Evolutionary conservation across 768 basidiomycete species (phyloP), one percentile per base, ranked within the genome.

Genomic region (Collybiopsis confluens): DNA sequence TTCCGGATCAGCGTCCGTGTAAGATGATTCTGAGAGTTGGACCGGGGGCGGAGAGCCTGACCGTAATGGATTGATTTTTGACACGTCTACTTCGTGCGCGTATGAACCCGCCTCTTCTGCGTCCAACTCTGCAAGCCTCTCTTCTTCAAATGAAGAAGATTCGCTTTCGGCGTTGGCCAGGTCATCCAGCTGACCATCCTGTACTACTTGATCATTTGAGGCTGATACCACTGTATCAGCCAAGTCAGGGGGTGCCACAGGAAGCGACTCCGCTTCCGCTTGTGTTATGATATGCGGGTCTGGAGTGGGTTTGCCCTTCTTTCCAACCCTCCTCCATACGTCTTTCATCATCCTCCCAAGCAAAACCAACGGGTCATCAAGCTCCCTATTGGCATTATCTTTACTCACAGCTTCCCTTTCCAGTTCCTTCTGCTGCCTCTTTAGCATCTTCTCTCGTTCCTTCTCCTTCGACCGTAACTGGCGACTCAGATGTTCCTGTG

Each of bases 291-390:
- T 38, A 9, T 48, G 47, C 4, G 35, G n/a, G 1, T 48, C 35
- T 24, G 23, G 20, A 4, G n/a, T 21, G 15, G 10, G 3, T 5
- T 52, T 42, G 7, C 28, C 50, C 24, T 2, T 64, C 64, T 71
- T 76, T 44, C 66, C 56, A 51, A 82, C 66, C 62, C 70, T 76
- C 61, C 66, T 73, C 82, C 81, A 83, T 16, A 78, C 73, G 30
- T 64, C 78, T 63, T 77, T 82, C 53, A 84, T 65, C 55, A 80
- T 65, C 66, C 66, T 77, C 54, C 81, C 82, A 40, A 85, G 61
- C 18, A 66, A 61, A 52, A 76, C 23, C 40, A 83, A 63, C 18
- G 80, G 75, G 63, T 81, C 80, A 30, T 58, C 62, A 37, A 69
- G 68, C 35, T 68, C 67, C 27, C 59, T 61, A 37, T 57, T 36